Base-by-base conservation (phyloP, 83 land plant species). In the Thuja plicata region DNA sequence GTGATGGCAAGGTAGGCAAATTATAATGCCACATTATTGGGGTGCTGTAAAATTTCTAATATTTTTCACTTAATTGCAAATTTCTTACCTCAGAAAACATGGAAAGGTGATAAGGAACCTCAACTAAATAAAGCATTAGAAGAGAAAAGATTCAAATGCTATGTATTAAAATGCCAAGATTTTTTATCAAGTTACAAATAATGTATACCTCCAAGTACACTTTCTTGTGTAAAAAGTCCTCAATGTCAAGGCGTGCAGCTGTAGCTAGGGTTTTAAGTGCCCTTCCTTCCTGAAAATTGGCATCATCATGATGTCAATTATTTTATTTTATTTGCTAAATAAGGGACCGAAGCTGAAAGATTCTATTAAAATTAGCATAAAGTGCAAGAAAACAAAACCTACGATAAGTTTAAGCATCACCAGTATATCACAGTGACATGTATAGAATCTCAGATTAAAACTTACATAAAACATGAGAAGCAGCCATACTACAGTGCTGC, bases 211-310 rank as follows among this genome's bases (percentile, higher is more conserved):
- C 99, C 83, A 97, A 92, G 91, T 86, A 97, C 27, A 94, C 98
- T 92, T 96, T 91, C 91, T 95, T 97, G 54, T 94, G 96, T 45
- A 97, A 88, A 87, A 97, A 97, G 89, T 97, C 98, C 88, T 97
- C 98, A 76, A 97, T 96, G 83, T 97, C 99, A 87, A 96, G 96
- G 86, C 99, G 93, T 77, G 99, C 94, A 71, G 98, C 98, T 88
- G 98, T 97, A 81, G 99, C 97, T 41, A 97, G 88, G 48, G 91
- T 87, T 87, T 97, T 97, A 77, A 97, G 76, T 62, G 99, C 98
- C 76, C 92, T 92, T 16, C 99, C 99, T 86, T 94, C 96, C 98
- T 97, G 91, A 19, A 57, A 79, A 85, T 70, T 43, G 50, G 2
- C 86, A 88, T 84, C 55, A 48, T 50, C 37, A 84, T 84, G 37